A percentile compares a stretch with the other conserved stretches of the same genome.
Evolutionary conservation across 352 stramenopile species (phyloP).

Genomic region (Pythium vanterpoolii): DNA sequence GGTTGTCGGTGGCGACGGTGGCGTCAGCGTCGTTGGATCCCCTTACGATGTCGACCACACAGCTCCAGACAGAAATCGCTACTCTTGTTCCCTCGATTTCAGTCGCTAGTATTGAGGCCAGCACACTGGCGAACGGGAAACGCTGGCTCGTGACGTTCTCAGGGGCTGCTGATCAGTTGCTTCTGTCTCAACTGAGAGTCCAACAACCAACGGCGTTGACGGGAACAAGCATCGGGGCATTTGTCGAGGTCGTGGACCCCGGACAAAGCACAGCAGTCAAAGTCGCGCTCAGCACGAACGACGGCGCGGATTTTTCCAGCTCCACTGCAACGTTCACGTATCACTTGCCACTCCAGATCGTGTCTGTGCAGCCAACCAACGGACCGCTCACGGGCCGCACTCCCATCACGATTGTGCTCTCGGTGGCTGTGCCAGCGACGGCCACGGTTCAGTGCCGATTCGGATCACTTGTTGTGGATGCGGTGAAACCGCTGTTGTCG

Average conservation of each 20-base stretch:
- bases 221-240: conserved; percentile 18
- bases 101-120: neutral
- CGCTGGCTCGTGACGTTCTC: conserved; percentile 26
- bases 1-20: conserved; percentile 6
- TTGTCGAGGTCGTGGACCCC: conserved; percentile 18
- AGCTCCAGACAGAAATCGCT: conserved; percentile 23
- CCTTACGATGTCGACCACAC: neutral
- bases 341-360: conserved; percentile 31
- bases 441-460: conserved; percentile 52
- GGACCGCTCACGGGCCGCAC: conserved; percentile 62
- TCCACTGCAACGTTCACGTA: conserved; percentile 43
- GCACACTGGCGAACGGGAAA: conserved; percentile 7
- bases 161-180: neutral
- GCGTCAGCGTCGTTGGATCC: conserved; percentile 2
- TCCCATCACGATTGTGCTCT: conserved; percentile 35
- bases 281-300: conserved; percentile 33
- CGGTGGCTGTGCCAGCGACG: conserved; percentile 17
- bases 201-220: conserved; percentile 17
- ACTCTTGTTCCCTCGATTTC: conserved; percentile 8
- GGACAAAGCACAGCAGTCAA: conserved; percentile 23
- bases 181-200: conserved; percentile 10
- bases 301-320: conserved; percentile 31
- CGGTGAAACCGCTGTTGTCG: neutral
- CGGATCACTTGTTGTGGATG: conserved; percentile 35
- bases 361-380: conserved; percentile 31